Base-by-base conservation (phyloP, 148 eudicot species). In the Chenopodium suecicum region DNA sequence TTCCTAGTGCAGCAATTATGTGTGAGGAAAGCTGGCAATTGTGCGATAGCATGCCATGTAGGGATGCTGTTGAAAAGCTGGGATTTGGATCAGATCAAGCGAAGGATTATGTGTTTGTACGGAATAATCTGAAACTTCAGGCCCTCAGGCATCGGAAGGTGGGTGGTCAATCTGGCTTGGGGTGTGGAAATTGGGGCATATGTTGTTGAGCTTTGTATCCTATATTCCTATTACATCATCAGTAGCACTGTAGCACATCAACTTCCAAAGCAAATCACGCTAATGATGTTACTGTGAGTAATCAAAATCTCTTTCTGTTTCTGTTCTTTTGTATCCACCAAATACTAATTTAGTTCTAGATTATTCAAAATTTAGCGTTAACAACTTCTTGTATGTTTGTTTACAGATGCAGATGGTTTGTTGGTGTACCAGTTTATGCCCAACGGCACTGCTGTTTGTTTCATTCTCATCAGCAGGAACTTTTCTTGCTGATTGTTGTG, bases 71-170 rank as follows among this genome's bases (percentile, higher is more conserved):
- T 17, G 72, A 78, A 3, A 79, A 83, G 72, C 60, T 85, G 48
- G 86, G 86, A 23, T 70, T 80, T 7, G 86, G 75, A 27, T 77
- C 78, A 25, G 86, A 81, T 27, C 82, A 79, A 71, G 83, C 79
- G 0, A 84, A 83, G 69, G 89, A 89, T 70, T 79, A 79, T 50
- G 86, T 87, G 67, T 89, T 86, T 81, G 91, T 86, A 10, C 72
- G 83, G 27, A 86, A 86, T 27, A 89, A 86, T 66, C 77, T 86
- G 63, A 83, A 83, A 81, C 88, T 89, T 29, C 88, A 89, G 69
- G 76, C 70, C n/a, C 73, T 74, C 54, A 86, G 70, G 60, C 65
- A 78, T 37, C 81, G 83, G 67, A 80, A 82, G 78, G 37, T 4
- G 60, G 76, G 20, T 23, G 31, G 54, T 82, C 76, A 77, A 9